Base-by-base conservation (phyloP, 2,329 filamentous ascomycete genomes). In the Colletotrichum sp. region DNA sequence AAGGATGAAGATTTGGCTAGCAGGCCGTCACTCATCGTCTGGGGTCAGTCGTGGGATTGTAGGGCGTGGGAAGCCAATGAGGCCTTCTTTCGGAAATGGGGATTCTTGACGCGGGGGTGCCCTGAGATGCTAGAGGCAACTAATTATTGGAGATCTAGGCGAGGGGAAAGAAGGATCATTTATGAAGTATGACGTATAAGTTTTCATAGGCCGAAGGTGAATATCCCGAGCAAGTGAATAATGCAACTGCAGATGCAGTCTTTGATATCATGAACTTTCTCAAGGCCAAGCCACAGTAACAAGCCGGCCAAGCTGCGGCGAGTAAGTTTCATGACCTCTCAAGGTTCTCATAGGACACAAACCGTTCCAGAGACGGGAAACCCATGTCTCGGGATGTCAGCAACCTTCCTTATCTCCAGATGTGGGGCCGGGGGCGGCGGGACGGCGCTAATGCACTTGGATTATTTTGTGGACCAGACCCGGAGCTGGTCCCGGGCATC, bases 21-120 rank as follows among this genome's bases (percentile, higher is more conserved):
- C 18, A 62, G 28, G 59, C 59, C 59, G 59, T 62, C 59, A 0
- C 28, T 62, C 24, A 62, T 62, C 18, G 28, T 62, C 18, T 62
- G 59, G 28, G 59, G 59, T 1, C 26, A 34, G 26, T 62, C 59
- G 0, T 87, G 84, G 81, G 83, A 89, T 52, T 68, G 81, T 2
- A 74, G 72, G 0, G 86, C 83, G 16, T 91, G 89, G 89, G 89
- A 90, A 75, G 81, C 87, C 3, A 88, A 84, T 1, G 82, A 83
- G 9, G 72, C 74, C 0, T 90, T 91, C 76, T 77, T 87, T 2
- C 81, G 80, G 44, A 89, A 89, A 75, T 90, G 87, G 86, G 81
- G 78, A 2, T 83, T 82, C 80, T 67, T 87, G 10, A 62, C 87
- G 0, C 76, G 78, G 2, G 85, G 83, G 0, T 88, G 85, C 68